Conservation (phyloP, 106 monocot genomes). For the Dendrobium catenatum region DNA sequence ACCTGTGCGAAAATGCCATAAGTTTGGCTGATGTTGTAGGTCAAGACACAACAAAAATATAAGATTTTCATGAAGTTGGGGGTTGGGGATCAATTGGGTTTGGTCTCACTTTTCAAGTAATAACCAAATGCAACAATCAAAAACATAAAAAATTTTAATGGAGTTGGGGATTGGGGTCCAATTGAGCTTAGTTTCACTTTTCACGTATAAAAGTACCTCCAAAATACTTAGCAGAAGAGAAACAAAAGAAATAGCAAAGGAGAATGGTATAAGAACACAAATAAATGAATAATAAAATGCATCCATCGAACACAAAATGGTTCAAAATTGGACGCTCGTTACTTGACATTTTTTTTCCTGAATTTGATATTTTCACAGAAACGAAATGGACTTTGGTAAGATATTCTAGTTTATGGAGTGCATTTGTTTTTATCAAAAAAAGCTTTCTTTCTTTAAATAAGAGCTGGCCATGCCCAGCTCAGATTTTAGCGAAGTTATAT, state of each 20-base stretch:
- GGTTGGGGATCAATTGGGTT: not conserved
- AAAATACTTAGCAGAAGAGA: not conserved
- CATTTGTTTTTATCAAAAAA: not conserved
- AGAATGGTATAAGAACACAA: not conserved
- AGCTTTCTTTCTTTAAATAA: not conserved
- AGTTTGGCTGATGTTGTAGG: not conserved
- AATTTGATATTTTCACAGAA: not conserved
- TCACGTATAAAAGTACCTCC: too few relatives aligned
- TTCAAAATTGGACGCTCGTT: not conserved
- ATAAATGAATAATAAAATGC: not conserved
- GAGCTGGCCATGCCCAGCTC: not conserved
- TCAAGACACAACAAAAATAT: not conserved
- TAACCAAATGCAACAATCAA: not conserved
- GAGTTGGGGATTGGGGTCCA: not conserved
- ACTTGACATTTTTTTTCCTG: not conserved
- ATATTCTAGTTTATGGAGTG: not conserved
- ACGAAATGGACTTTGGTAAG: not conserved
- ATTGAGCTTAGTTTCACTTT: too few relatives aligned
- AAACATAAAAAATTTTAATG: not conserved
- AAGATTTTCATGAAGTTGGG: not conserved
- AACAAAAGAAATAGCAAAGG: not conserved
- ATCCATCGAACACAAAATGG: not conserved
- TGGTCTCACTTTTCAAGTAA: not conserved
- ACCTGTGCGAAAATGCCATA: slow-evolving; percentile 29
- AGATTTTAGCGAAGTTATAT: not conserved